These are phyloP conservation scores for Bjerkandera adusta DNA, from an alignment of 1,284 basidiomycete genomes.

Conservation along the genomic window DNA sequence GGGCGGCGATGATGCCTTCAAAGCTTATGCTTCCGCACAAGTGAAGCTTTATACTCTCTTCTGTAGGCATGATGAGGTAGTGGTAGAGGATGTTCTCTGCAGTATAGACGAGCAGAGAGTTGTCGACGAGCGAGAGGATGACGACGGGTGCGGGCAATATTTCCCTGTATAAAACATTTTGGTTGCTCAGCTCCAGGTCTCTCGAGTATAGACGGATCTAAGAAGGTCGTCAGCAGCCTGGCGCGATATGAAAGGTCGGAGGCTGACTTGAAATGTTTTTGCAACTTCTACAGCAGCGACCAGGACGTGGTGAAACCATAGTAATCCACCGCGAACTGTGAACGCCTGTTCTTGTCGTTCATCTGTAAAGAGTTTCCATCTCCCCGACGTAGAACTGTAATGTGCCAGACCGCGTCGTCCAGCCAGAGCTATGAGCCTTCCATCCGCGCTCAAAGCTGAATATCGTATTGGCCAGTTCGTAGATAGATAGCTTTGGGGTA, in stretches of 20 bases:
- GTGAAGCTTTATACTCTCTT: slow-evolving; percentile 82
- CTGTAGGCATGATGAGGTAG: slow-evolving; percentile 87
- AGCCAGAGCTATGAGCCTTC: slow-evolving; percentile 90
- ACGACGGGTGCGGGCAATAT: slow-evolving; percentile 77
- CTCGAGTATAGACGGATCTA: slow-evolving; percentile 95
- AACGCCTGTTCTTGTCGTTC: slow-evolving; percentile 91
- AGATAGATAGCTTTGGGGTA: slow-evolving; percentile 88
- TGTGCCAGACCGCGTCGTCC: slow-evolving; percentile 91
- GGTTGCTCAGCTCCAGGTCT: slow-evolving; percentile 86
- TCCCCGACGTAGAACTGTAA: slow-evolving; percentile 89
- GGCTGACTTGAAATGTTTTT: slow-evolving; percentile 71
- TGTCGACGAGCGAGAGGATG: slow-evolving; percentile 90
- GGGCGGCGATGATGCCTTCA: slow-evolving; percentile 85
- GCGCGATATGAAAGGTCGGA: not conserved
- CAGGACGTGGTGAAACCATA: slow-evolving; percentile 98
- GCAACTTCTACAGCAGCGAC: slow-evolving; percentile 88
- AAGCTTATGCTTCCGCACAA: slow-evolving; percentile 96
- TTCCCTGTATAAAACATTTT: slow-evolving; percentile 84
- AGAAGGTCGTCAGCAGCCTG: not conserved
- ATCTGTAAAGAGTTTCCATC: slow-evolving; percentile 92
- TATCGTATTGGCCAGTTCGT: slow-evolving; percentile 96
- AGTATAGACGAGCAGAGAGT: slow-evolving; percentile 95
- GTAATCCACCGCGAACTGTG: slow-evolving; percentile 84
- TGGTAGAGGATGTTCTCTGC: slow-evolving; percentile 95
- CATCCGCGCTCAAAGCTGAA: slow-evolving; percentile 90